Base-by-base conservation (phyloP, 352 stramenopile genomes). In the Albugo laibachii region DNA sequence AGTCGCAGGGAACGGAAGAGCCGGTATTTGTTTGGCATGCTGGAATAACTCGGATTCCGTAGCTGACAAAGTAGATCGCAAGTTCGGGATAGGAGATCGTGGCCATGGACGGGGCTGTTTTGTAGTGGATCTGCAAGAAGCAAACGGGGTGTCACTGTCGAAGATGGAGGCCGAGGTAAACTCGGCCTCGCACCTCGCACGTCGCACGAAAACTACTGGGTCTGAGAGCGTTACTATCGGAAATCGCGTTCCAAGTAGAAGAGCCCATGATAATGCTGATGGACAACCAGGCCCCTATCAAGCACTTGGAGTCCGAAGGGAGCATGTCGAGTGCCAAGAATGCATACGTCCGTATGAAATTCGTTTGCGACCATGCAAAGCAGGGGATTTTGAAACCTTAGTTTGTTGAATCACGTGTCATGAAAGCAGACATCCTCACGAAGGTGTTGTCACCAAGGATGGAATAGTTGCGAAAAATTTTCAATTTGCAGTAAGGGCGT, bases 111-210 rank as follows among this genome's bases (percentile, higher is more conserved):
- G 59, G 59, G 0, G 57, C 58, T 34, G 13, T 41, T 12, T 18
- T 54, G 13, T 19, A 15, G 39, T 53, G 46, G 46, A 20, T 47
- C 1, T 57, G 47, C 48, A 56, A 55, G 27, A 54, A 63, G 37
- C 59, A 61, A 19, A 39, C 38, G 31, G 20, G 1, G 56, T 57
- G 0, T 36, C 49, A 2, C 21, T 59, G 0, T 62, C 39, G 1
- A 64, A 54, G 0, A 61, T 56, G 36, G 57, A 62, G 40, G 43
- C 56, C 0, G 52, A 62, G 27, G 55, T 56, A 14, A 49, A 54
- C 8, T 35, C 52, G 1, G 52, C 47, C 4, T 43, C 47, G 1
- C 34, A 49, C 47, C 4, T 43, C 47, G 1, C 34, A 49, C 14
- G 52, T 34, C 1, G 45, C 24, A 6, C 10, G 24, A 43, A 39